A percentile compares a stretch with the other conserved stretches of the same genome.
Evolutionary conservation across 345 rosid species (phyloP).

Genomic region (Carallia brachiata): DNA sequence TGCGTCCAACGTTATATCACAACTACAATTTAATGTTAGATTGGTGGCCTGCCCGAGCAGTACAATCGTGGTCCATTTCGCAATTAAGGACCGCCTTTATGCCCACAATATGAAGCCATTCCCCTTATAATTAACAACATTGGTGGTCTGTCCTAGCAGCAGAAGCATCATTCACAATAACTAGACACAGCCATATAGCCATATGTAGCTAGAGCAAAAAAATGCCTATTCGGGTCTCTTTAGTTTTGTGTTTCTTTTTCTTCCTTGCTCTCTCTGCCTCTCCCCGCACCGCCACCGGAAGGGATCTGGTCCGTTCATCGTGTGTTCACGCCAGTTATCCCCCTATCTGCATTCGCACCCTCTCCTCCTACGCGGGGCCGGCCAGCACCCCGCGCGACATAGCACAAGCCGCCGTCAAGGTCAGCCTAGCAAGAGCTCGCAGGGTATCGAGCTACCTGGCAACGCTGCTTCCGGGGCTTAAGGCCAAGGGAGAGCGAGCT

Average conservation of each 20-base stretch:
- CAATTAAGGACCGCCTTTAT: too few species aligned
- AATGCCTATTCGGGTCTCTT: slow-evolving; percentile 13
- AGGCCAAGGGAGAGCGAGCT: slow-evolving; percentile 37
- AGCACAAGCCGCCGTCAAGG: slow-evolving; percentile 70
- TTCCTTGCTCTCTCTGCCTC: slow-evolving; percentile 18
- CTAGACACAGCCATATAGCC: too few species aligned
- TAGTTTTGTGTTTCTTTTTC: slow-evolving; percentile 15
- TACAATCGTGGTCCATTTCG: too few species aligned
- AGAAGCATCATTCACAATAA: too few species aligned
- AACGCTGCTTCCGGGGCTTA: slow-evolving; percentile 13
- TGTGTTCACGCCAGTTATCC: slow-evolving; percentile 82
- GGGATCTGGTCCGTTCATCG: slow-evolving; percentile 58
- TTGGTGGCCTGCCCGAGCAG: too few species aligned
- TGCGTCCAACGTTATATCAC: too few species aligned
- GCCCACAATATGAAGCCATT: too few species aligned
- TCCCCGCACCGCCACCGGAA: slow-evolving; percentile 15
- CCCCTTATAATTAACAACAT: too few species aligned
- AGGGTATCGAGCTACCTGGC: slow-evolving; percentile 37
- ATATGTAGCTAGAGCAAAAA: background rate
- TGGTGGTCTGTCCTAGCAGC: too few species aligned
- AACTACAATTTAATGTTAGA: too few species aligned
- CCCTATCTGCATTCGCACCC: slow-evolving; percentile 56
- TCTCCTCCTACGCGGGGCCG: slow-evolving; percentile 64
- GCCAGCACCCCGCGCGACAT: slow-evolving; percentile 56
- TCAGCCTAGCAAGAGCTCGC: slow-evolving; percentile 51